phyloP scores from a whole-genome alignment of 1,139 yeast genomes.

The Candida gigantensis region DNA sequence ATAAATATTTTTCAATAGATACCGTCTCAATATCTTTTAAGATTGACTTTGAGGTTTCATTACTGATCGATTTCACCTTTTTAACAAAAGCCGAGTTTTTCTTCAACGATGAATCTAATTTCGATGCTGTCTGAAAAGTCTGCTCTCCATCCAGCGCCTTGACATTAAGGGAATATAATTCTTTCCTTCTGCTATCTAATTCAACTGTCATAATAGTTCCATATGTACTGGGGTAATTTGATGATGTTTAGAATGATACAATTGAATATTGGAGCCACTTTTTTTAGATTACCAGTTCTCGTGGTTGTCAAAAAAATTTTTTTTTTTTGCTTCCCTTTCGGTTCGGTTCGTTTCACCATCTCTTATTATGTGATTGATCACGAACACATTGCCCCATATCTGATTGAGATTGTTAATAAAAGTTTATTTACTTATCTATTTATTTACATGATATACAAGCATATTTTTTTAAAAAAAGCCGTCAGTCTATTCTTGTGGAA shows the following conservation, averaged over 20 bases:
- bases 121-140: constrained; percentile 26
- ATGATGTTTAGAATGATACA: no score
- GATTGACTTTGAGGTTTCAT: constrained; percentile 39
- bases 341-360: no score
- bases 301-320: no score
- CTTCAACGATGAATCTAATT: constrained; percentile 76
- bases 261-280: no score
- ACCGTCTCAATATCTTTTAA: constrained; percentile 63
- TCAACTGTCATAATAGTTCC: constrained; percentile 12
- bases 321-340: no score
- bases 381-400: no score
- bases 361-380: no score
- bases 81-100: constrained; percentile 82
- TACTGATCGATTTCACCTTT: constrained; percentile 58
- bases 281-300: no score
- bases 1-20: constrained; percentile 72
- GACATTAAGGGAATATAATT: constrained; percentile 43
- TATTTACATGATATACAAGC: neutral
- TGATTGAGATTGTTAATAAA: neutral
- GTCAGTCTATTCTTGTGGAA: no score
- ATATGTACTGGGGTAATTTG: neutral
- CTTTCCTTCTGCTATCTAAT: constrained; percentile 17
- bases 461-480: no score
- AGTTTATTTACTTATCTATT: neutral
- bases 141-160: constrained; percentile 57